phyloP scores from a whole-genome alignment of 1,284 basidiomycete genomes.

The Cronartium quercuum region DNA sequence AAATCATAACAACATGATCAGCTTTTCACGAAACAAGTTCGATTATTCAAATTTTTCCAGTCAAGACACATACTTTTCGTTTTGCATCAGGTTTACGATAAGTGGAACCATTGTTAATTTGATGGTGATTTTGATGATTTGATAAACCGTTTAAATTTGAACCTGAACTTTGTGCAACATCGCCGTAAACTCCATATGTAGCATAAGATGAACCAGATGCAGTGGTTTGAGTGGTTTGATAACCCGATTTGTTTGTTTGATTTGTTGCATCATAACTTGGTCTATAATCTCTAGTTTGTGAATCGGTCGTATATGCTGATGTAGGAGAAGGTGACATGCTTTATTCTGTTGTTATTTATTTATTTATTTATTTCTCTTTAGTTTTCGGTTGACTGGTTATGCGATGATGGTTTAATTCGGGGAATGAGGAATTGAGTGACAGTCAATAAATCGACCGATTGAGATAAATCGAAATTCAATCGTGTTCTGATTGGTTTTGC shows the following conservation, averaged over 20 bases:
- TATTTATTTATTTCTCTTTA: too few species aligned
- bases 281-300: conserved; percentile 26
- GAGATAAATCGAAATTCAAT: too few species aligned
- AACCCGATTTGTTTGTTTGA: conserved; percentile 21
- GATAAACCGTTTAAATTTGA: conserved; percentile 17
- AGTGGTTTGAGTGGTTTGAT: conserved; percentile 39
- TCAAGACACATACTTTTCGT: conserved; percentile 18
- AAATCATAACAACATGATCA: too few species aligned
- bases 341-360: too few species aligned
- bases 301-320: too few species aligned
- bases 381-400: too few species aligned
- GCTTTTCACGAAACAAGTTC: background rate
- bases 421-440: too few species aligned
- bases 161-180: conserved; percentile 31
- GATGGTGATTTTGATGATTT: background rate
- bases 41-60: background rate
- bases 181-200: conserved; percentile 35
- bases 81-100: conserved; percentile 39
- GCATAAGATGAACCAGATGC: conserved; percentile 38
- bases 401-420: too few species aligned
- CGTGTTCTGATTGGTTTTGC: too few species aligned
- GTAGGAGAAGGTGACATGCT: too few species aligned
- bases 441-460: too few species aligned
- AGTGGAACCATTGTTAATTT: background rate
- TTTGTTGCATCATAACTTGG: conserved; percentile 16